phyloP scores from a whole-genome alignment of 2,329 filamentous ascomycete genomes.

The Trichoderma brevicompactum region DNA sequence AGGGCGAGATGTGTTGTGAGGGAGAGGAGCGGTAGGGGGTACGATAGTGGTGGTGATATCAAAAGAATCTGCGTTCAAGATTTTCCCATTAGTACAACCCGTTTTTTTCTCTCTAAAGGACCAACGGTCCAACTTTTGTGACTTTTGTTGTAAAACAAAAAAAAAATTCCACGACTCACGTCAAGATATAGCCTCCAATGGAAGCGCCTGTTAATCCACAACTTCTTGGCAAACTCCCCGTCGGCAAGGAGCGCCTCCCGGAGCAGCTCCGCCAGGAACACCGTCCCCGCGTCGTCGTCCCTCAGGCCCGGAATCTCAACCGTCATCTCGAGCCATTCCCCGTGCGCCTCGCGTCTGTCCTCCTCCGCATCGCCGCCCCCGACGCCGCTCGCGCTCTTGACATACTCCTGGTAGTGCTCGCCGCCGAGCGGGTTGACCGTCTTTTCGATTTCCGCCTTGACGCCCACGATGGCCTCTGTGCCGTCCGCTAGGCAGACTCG shows the following conservation, averaged over 20 bases:
- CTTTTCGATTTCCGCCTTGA: conserved; percentile 92
- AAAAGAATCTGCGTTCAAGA: conserved; percentile 75
- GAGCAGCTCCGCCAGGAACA: conserved; percentile 87
- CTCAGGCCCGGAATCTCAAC: conserved; percentile 90
- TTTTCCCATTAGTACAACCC: conserved; percentile 24
- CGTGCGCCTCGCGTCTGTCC: conserved; percentile 50
- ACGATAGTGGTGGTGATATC: conserved; percentile 89
- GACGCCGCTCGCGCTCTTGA: conserved; percentile 39
- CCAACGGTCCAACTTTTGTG: too few relatives aligned
- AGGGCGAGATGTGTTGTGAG: conserved; percentile 93
- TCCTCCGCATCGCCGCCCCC: conserved; percentile 48
- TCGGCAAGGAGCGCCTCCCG: conserved; percentile 81
- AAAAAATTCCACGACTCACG: conserved; percentile 57
- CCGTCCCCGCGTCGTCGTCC: conserved; percentile 87
- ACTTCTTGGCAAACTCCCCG: conserved; percentile 67
- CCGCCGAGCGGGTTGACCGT: conserved; percentile 49
- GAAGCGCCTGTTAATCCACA: conserved; percentile 89
- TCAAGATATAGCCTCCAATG: conserved; percentile 98
- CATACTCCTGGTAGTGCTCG: conserved; percentile 29
- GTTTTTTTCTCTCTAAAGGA: neutral
- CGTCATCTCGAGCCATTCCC: conserved; percentile 84
- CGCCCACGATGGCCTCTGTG: conserved; percentile 91
- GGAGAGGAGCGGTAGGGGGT: conserved; percentile 89
- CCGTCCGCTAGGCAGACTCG: conserved; percentile 94
- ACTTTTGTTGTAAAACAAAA: neutral